Conservation (phyloP, 805 yeast genomes). For the Blastobotrys robertii region DNA sequence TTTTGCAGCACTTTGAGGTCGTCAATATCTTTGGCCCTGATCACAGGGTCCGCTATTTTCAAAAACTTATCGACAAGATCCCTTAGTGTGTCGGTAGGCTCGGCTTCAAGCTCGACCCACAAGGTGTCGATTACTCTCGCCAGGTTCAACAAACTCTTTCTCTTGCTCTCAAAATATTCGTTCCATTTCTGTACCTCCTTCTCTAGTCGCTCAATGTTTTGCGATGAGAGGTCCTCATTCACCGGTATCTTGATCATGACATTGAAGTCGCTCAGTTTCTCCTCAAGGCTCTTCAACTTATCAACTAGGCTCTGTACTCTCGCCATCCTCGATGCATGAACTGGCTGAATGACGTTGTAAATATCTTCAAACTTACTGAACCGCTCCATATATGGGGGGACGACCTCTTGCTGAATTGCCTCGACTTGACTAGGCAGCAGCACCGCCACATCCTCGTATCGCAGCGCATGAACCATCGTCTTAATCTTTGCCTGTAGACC, state of each 20-base stretch:
- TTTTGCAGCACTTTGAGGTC: conserved; percentile 13
- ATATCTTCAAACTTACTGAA: conserved; percentile 11
- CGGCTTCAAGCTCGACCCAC: conserved; percentile 27
- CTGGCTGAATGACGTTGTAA: conserved; percentile 10
- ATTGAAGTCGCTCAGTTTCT: conserved; percentile 16
- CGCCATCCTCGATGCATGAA: conserved; percentile 17
- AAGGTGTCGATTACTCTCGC: conserved; percentile 21
- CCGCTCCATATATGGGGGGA: conserved; percentile 16
- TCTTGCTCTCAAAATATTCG: conserved; percentile 16
- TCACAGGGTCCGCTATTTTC: not conserved
- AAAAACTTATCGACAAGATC: conserved; percentile 20
- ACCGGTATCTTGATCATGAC: conserved; percentile 12
- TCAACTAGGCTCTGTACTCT: conserved; percentile 12
- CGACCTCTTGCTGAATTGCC: conserved; percentile 10
- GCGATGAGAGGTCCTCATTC: conserved; percentile 17
- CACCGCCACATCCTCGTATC: conserved; percentile 11
- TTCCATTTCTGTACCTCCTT: conserved; percentile 18
- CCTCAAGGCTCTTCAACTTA: conserved; percentile 11
- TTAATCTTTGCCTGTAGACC: conserved; percentile 13
- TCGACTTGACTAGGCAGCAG: conserved; percentile 11
- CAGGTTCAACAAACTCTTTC: conserved; percentile 12
- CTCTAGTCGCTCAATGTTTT: conserved; percentile 16
- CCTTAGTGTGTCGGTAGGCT: conserved; percentile 15
- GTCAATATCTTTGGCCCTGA: conserved; percentile 22
- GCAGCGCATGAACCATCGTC: conserved; percentile 17